A percentile compares a stretch with the other conserved stretches of the same genome.
Conservation (phyloP, 441 rosid genomes). For the Cnidoscolus chayamansa region DNA sequence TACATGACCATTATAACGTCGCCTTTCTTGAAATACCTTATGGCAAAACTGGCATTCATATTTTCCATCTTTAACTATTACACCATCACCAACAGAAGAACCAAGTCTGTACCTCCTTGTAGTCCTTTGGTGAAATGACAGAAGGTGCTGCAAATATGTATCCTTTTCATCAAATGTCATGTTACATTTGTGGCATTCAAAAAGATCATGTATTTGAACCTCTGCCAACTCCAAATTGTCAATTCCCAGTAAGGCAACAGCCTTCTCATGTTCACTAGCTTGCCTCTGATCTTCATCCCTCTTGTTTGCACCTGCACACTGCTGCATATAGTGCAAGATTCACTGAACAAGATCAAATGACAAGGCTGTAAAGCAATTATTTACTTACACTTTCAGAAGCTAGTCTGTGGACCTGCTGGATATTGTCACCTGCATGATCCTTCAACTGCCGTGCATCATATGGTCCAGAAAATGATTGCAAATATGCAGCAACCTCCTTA, state of each 20-base stretch:
- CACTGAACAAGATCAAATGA: slow-evolving; percentile 11
- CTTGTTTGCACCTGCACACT: slow-evolving; percentile 32
- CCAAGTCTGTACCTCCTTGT: slow-evolving; percentile 35
- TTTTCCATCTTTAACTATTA: slow-evolving; percentile 65
- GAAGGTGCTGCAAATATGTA: slow-evolving; percentile 61
- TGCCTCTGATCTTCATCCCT: slow-evolving; percentile 38
- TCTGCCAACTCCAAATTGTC: slow-evolving; percentile 56
- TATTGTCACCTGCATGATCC: slow-evolving; percentile 26
- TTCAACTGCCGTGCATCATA: slow-evolving; percentile 23
- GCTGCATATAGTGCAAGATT: slow-evolving; percentile 29
- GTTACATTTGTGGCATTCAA: slow-evolving; percentile 67
- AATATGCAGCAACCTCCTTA: slow-evolving; percentile 59
- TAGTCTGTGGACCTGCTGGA: slow-evolving; percentile 28
- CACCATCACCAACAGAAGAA: slow-evolving; percentile 75
- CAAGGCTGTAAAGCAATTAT: slow-evolving; percentile 3
- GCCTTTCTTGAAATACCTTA: slow-evolving; percentile 67
- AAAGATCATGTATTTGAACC: slow-evolving; percentile 54
- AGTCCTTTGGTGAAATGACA: slow-evolving; percentile 35
- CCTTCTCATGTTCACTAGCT: slow-evolving; percentile 34
- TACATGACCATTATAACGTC: slow-evolving; percentile 65
- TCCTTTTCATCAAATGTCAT: slow-evolving; percentile 62
- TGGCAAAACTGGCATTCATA: slow-evolving; percentile 75
- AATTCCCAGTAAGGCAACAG: slow-evolving; percentile 33
- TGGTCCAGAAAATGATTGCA: slow-evolving; percentile 42
- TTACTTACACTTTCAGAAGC: slow-evolving; percentile 34